These are phyloP conservation scores for Tolypocladium tundrense DNA, from an alignment of 2,329 filamentous ascomycete species.

Conservation along the genomic window DNA sequence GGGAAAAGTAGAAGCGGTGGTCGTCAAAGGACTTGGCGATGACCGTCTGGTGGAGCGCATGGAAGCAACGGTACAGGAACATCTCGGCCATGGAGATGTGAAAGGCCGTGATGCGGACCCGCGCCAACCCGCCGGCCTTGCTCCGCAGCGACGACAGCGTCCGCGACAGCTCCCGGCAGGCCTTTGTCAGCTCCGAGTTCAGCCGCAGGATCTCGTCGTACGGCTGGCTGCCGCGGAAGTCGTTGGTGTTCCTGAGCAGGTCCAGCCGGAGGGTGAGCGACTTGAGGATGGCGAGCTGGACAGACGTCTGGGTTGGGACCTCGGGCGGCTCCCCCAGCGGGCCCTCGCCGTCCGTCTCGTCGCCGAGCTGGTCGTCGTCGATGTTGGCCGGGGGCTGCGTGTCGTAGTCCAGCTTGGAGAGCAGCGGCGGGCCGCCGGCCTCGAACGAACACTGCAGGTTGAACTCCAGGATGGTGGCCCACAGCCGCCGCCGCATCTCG, in stretches of 20 bases:
- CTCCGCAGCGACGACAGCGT: conserved; percentile 23
- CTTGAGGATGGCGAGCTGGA: conserved; percentile 34
- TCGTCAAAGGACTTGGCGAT: conserved; percentile 31
- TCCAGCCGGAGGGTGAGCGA: conserved; percentile 33
- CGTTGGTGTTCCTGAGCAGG: conserved; percentile 35
- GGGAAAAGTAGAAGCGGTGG: conserved; percentile 41
- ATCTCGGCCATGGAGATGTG: conserved; percentile 32
- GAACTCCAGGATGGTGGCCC: conserved; percentile 46
- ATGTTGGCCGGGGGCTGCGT: conserved; percentile 38
- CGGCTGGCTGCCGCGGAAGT: conserved; percentile 28
- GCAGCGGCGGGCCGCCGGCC: conserved; percentile 38
- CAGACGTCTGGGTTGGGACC: conserved; percentile 33
- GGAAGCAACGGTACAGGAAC: conserved; percentile 34
- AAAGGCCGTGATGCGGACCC: conserved; percentile 21
- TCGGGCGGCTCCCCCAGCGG: conserved; percentile 4
- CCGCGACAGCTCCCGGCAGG: conserved; percentile 21
- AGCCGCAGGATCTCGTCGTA: conserved; percentile 38
- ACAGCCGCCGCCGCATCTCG: conserved; percentile 46
- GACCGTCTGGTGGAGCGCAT: conserved; percentile 44
- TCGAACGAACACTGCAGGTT: conserved; percentile 41
- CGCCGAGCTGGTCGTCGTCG: conserved; percentile 39
- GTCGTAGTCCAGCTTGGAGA: conserved; percentile 38
- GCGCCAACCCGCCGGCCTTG: conserved; percentile 9
- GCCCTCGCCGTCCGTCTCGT: conserved; percentile 18
- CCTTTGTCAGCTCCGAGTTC: conserved; percentile 31